Evolutionary conservation across 1,284 basidiomycete species (phyloP), one percentile per base, ranked within the genome.

Genomic region (Apiotrichum porosum): DNA sequence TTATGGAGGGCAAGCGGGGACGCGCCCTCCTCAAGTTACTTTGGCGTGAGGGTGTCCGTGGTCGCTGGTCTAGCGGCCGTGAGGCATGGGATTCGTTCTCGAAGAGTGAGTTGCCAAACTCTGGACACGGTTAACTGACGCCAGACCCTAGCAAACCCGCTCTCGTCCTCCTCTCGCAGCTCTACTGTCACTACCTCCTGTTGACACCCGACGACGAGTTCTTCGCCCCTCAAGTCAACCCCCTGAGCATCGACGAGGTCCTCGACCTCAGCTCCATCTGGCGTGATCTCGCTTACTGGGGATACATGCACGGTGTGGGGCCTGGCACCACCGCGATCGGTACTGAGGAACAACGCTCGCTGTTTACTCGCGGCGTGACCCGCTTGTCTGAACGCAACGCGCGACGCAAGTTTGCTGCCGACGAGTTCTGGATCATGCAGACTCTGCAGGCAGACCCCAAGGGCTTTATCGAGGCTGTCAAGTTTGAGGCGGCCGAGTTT

Each of bases 141-240:
- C 19, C 0, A 72, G 66, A 57, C 47, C 63, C 48, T 15, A 76
- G 33, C 12, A 85, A 83, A 79, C 79, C 84, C 0, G 77, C 86
- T 2, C 73, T 98, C 2, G 74, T 97, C 3, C 79, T 97, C 41
- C 79, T 97, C 4, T 80, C 82, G 8, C 86, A 93, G 47, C 72
- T 97, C 17, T 94, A 97, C 69, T 81, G 83, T 2, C 86, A 94
- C 55, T 82, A 84, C 12, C 80, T 98, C 17, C 77, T 92, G 33
- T 90, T 92, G 0, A 87, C 98, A 77, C 89, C 89, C 3, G 95
- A 98, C 60, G 94, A 97, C 68, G 94, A 98, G 69, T 97, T 98
- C 74, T 93, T 93, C 66, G 47, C 44, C 9, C 39, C 42, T 2
- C 17, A 55, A 2, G 53, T 61, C 14, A 92, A 92, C 60, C 86